Percentiles rank a stretch among this genome's conserved stretches.
Evolutionary conservation across 1,284 basidiomycete genomes (phyloP).

Genomic region (Trichosporon sp.): DNA sequence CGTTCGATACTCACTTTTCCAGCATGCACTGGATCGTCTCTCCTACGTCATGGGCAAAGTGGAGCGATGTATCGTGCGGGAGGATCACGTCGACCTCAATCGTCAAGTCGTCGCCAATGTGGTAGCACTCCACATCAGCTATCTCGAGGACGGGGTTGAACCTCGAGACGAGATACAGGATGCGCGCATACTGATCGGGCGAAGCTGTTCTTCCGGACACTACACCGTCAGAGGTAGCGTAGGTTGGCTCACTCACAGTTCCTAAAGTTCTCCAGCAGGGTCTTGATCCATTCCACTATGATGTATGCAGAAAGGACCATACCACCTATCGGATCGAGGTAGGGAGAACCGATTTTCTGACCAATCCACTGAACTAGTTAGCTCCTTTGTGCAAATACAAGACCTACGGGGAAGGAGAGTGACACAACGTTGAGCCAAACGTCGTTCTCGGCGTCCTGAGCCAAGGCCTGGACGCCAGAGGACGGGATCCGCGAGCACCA

Average conservation of each 20-base stretch:
- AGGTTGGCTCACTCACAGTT: conserved; percentile 34
- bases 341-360: conserved; percentile 30
- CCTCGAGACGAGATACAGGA: conserved; percentile 51
- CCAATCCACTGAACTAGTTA: conserved; percentile 40
- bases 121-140: conserved; percentile 46
- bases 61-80: conserved; percentile 46
- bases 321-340: conserved; percentile 52
- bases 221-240: conserved; percentile 8
- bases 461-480: conserved; percentile 46
- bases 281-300: conserved; percentile 49
- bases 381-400: conserved; percentile 20
- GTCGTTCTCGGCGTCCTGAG: conserved; percentile 54
- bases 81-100: conserved; percentile 51
- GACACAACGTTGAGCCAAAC: conserved; percentile 55
- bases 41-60: conserved; percentile 50
- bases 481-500: conserved; percentile 47
- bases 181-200: conserved; percentile 39
- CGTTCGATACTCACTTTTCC: conserved; percentile 28
- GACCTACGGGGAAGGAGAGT: conserved; percentile 52
- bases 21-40: conserved; percentile 48
- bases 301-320: conserved; percentile 51
- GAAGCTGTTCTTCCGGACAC: conserved; percentile 40
- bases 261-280: conserved; percentile 49
- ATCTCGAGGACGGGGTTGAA: conserved; percentile 48
- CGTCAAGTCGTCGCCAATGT: conserved; percentile 49